Evolutionary conservation across 106 monocot genomes (phyloP).

Genomic region (Posidonia australis): DNA sequence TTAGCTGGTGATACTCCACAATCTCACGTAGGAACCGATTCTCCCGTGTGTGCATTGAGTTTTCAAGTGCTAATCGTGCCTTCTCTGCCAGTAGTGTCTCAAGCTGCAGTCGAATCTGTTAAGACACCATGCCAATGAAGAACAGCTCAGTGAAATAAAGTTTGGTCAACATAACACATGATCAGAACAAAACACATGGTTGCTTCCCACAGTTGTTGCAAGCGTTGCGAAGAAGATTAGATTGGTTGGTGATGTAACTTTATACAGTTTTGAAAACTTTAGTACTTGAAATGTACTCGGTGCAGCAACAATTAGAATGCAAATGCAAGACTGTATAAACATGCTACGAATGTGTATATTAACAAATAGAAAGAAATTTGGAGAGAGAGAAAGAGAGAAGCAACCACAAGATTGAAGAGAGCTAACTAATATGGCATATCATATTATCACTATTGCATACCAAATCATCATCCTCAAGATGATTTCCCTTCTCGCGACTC

Average conservation of each 20-base stretch:
- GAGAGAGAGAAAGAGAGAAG: no score
- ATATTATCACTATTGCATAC: slow-evolving; percentile 19
- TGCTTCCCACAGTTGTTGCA: no score
- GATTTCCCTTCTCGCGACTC: slow-evolving; percentile 41
- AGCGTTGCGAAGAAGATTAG: no score
- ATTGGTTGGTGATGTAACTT: no score
- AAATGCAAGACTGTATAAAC: background rate
- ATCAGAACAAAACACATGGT: no score
- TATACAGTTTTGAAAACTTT: background rate
- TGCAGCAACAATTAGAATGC: background rate
- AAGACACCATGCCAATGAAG: background rate
- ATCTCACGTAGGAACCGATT: slow-evolving; percentile 86
- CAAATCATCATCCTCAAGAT: slow-evolving; percentile 80
- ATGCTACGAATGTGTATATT: background rate
- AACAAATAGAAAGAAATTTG: no score
- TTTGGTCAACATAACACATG: no score
- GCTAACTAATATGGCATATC: background rate
- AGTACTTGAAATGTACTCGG: background rate
- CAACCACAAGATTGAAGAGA: background rate
- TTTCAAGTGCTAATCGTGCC: slow-evolving; percentile 65
- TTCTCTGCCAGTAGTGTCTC: slow-evolving; percentile 87
- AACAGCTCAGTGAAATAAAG: no score
- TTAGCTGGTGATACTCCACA: slow-evolving; percentile 84
- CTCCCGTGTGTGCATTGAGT: slow-evolving; percentile 64
- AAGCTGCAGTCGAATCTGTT: slow-evolving; percentile 68